Evolutionary conservation across 495 filamentous ascomycete genomes (phyloP).

Genomic region (Penicillium nucicola): DNA sequence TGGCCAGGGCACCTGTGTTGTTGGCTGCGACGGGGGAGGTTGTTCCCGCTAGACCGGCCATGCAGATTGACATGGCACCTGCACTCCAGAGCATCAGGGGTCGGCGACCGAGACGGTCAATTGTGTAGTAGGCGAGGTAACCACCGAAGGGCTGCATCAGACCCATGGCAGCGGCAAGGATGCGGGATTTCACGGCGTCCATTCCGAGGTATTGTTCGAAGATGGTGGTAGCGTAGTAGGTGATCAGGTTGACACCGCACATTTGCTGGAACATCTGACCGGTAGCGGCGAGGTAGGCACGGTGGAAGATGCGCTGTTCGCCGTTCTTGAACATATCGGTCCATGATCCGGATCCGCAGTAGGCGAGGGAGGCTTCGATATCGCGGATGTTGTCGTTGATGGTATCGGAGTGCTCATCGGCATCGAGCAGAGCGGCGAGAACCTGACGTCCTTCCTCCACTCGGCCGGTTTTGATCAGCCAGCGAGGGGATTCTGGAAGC

Average conservation of each 20-base stretch:
- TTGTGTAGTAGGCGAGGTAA: constrained; percentile 70
- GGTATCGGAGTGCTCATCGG: constrained; percentile 19
- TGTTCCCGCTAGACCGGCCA: constrained; percentile 54
- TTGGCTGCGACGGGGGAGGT: constrained; percentile 29
- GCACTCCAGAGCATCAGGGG: constrained; percentile 59
- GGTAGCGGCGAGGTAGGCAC: constrained; percentile 25
- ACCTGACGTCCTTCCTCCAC: constrained; percentile 46
- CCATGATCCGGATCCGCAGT: constrained; percentile 11
- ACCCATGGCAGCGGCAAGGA: constrained; percentile 74
- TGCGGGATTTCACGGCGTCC: constrained; percentile 73
- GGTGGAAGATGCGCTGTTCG: constrained; percentile 21
- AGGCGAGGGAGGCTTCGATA: constrained; percentile 32
- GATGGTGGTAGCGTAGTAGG: constrained; percentile 58
- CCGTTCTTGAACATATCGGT: constrained; percentile 21
- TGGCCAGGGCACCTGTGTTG: constrained; percentile 34
- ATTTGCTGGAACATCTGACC: constrained; percentile 52
- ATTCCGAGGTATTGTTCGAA: constrained; percentile 55
- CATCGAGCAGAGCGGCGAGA: constrained; percentile 25
- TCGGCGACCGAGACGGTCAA: constrained; percentile 68
- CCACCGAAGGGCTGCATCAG: constrained; percentile 72
- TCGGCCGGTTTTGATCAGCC: constrained; percentile 49
- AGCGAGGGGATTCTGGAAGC: constrained; percentile 60
- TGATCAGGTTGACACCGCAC: constrained; percentile 58
- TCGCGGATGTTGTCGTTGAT: constrained; percentile 27
- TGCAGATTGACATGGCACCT: constrained; percentile 54